Evolutionary conservation across 2,329 filamentous ascomycete species (phyloP), one percentile per base, ranked within the genome.

Genomic region (Talaromyces sp.): DNA sequence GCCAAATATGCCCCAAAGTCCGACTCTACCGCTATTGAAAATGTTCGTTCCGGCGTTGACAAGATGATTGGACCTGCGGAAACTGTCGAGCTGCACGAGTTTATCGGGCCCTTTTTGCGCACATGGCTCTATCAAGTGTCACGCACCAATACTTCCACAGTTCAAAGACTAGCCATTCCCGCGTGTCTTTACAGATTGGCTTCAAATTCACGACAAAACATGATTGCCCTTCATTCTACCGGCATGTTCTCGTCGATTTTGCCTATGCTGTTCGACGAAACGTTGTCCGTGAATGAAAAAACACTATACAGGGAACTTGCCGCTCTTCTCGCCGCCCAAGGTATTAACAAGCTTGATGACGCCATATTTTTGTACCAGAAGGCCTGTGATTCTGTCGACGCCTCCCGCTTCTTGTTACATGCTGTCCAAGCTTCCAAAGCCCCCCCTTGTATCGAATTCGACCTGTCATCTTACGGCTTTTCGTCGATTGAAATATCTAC

Each of bases 371-470:
- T 99, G 19, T 88, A 87, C 70, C 79, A 78, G n/a, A 77, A 79
- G 60, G 84, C 86, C 13, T 78, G 80, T 57, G 72, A 74, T 3
- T 84, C 81, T 47, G 75, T 81, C 8, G 71, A 78, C 53, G 81
- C 82, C 39, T 81, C 90, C 13, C 84, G 88, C 56, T 95, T 96
- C 70, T 79, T 91, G 7, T 80, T 96, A 22, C 83, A 87, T 58
- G 88, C 90, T 72, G 85, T 96, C 66, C 86, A 87, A 65, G 82
- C 82, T 55, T 92, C 93, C 62, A 87, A 88, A 65, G 85, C 87
- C 15, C 92, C 95, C 6, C 86, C 93, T 0, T 93, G 91, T 73
- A 89, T 99, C 67, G 92, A 98, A 68, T 98, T 99, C 75, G 95
- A 99, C 72, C 81, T 99, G 25, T 95, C 92, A 1, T 79, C 92